A percentile compares a stretch with the other conserved stretches of the same genome.
Evolutionary conservation across 768 basidiomycete genomes (phyloP).

Genomic region (Kwoniella sp.): DNA sequence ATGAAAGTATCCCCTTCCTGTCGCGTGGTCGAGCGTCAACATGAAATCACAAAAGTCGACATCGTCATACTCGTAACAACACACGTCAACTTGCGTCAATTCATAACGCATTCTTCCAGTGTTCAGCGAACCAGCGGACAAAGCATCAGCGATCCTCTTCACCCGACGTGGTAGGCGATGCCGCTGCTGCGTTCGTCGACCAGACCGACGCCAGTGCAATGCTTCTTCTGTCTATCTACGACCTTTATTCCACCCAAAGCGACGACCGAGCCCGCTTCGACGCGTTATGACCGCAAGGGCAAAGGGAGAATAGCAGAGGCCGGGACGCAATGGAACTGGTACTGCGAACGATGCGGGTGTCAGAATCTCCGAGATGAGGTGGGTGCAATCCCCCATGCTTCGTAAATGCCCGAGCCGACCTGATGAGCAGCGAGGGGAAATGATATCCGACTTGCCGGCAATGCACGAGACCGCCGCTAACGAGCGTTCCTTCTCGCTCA

Average conservation of each 20-base stretch:
- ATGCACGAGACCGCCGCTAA: constrained; percentile 76
- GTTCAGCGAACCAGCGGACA: too few species aligned
- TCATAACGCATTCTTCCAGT: too few species aligned
- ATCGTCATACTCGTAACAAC: too few species aligned
- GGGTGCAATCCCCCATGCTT: not conserved
- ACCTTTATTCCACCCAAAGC: constrained; percentile 26
- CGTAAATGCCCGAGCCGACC: not conserved
- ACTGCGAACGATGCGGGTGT: constrained; percentile 38
- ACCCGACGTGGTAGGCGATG: too few species aligned
- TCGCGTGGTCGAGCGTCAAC: too few species aligned
- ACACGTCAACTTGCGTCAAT: too few species aligned
- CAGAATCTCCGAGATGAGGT: constrained; percentile 42
- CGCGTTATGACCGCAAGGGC: constrained; percentile 20
- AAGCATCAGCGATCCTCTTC: too few species aligned
- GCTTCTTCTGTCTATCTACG: constrained; percentile 44
- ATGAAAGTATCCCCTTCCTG: too few species aligned
- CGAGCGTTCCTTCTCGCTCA: constrained; percentile 26
- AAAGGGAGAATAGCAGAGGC: constrained; percentile 25
- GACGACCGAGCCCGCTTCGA: not conserved
- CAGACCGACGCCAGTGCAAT: constrained; percentile 36
- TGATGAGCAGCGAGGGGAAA: constrained; percentile 58
- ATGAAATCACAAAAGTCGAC: too few species aligned
- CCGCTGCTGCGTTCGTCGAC: constrained; percentile 33
- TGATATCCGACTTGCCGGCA: constrained; percentile 77
- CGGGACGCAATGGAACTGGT: constrained; percentile 42